phyloP scores from a whole-genome alignment of 2,329 filamentous ascomycete species.

The Diaporthe sp. region DNA sequence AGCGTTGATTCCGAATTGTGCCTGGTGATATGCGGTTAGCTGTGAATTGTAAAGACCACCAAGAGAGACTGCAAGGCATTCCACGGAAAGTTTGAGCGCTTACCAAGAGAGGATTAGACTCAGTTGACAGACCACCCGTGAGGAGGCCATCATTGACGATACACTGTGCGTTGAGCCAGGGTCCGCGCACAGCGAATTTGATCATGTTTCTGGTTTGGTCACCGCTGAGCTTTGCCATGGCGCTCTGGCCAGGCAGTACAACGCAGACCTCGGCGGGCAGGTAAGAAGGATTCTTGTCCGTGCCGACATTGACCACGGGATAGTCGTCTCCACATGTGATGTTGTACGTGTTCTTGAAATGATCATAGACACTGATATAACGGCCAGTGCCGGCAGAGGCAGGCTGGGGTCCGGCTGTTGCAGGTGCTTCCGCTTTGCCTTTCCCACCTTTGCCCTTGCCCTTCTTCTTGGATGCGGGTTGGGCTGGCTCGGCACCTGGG shows the following conservation, averaged over 20 bases:
- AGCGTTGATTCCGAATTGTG: slow-evolving; percentile 62
- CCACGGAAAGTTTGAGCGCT: slow-evolving; percentile 1
- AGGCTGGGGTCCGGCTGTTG: slow-evolving; percentile 26
- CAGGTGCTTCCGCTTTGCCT: slow-evolving; percentile 10
- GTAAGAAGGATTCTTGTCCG: slow-evolving; percentile 64
- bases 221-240: slow-evolving; percentile 60
- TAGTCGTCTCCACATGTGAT: slow-evolving; percentile 49
- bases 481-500: slow-evolving; percentile 11
- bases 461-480: slow-evolving; percentile 35
- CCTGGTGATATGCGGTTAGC: slow-evolving; percentile 24
- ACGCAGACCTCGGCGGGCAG: slow-evolving; percentile 71
- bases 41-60: slow-evolving; percentile 57
- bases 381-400: slow-evolving; percentile 31
- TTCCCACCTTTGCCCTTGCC: slow-evolving; percentile 36
- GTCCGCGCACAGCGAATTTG: slow-evolving; percentile 69
- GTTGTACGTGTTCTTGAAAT: slow-evolving; percentile 60
- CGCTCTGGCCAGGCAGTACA: slow-evolving; percentile 69
- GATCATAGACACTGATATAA: slow-evolving; percentile 67
- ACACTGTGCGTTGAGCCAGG: slow-evolving; percentile 67
- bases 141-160: slow-evolving; percentile 66
- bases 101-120: slow-evolving; percentile 56
- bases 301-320: slow-evolving; percentile 74
- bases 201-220: slow-evolving; percentile 73
- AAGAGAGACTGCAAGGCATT: slow-evolving; percentile 11
- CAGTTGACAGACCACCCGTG: slow-evolving; percentile 61